Evolutionary conservation across 1,139 yeast species (phyloP).

Genomic region (Kodamaea anthophila): DNA sequence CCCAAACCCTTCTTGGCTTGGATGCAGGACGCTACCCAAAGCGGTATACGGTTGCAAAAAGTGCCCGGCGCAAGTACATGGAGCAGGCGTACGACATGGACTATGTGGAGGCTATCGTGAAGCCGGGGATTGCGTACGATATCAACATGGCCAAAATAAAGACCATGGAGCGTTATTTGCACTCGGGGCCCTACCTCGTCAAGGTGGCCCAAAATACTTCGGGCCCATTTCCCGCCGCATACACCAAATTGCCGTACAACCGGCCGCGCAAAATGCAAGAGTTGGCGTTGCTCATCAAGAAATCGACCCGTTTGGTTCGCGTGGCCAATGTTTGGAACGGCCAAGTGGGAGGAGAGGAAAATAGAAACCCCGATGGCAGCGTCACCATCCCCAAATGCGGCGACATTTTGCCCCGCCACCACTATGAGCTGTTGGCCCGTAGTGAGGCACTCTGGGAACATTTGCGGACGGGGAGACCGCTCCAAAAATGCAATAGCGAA

Average conservation of each 20-base stretch:
- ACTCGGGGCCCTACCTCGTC: conserved; percentile 35
- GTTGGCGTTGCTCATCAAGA: conserved; percentile 29
- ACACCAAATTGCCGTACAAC: conserved; percentile 21
- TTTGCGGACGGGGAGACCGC: conserved; percentile 10
- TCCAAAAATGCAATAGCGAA: conserved; percentile 2
- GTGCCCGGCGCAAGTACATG: conserved; percentile 16
- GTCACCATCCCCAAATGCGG: conserved; percentile 23
- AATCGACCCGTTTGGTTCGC: conserved; percentile 21
- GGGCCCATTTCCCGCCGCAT: conserved; percentile 28
- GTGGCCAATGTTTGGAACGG: conserved; percentile 24
- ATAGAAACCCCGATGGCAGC: conserved; percentile 20
- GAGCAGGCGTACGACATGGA: conserved; percentile 28
- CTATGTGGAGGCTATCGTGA: conserved; percentile 29
- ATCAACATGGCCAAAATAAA: conserved; percentile 23
- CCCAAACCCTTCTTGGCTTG: conserved; percentile 25
- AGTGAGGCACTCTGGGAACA: conserved; percentile 36
- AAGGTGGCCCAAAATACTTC: conserved; percentile 25
- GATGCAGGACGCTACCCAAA: conserved; percentile 6
- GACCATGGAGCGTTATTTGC: conserved; percentile 14
- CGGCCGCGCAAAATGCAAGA: conserved; percentile 14
- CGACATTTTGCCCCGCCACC: conserved; percentile 26
- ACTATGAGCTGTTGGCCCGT: conserved; percentile 24
- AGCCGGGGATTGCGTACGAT: conserved; percentile 32
- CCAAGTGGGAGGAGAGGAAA: conserved; percentile 10
- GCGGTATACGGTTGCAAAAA: conserved; percentile 16